These are phyloP conservation scores for Stemphylium lycopersici DNA, from an alignment of 2,329 filamentous ascomycete genomes.

Conservation along the genomic window DNA sequence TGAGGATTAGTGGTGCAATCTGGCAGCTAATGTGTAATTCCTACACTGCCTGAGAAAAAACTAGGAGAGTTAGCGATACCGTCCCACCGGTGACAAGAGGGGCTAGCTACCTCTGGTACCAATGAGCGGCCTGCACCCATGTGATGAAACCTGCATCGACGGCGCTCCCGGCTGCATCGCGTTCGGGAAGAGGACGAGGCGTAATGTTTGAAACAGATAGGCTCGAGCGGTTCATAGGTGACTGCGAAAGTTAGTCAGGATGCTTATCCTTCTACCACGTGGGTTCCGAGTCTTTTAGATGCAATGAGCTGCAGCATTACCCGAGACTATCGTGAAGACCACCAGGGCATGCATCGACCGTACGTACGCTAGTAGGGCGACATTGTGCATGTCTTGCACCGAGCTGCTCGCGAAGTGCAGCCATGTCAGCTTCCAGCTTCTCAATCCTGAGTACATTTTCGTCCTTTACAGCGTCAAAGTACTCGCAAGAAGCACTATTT, in stretches of 20 bases:
- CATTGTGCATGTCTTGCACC: neutral
- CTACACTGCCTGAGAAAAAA: slow-evolving; percentile 43
- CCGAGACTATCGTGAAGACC: neutral
- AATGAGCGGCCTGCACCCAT: slow-evolving; percentile 32
- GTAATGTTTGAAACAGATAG: neutral
- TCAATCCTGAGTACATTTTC: slow-evolving; percentile 32
- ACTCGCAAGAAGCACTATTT: slow-evolving; percentile 34
- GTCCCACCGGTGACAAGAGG: neutral
- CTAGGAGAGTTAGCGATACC: slow-evolving; percentile 15
- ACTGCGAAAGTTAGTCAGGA: slow-evolving; percentile 4
- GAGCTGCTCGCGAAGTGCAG: slow-evolving; percentile 18
- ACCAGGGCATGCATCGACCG: neutral
- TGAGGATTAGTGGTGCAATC: neutral
- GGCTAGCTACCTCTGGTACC: slow-evolving; percentile 31
- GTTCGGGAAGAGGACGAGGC: slow-evolving; percentile 6
- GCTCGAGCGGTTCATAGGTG: slow-evolving; percentile 1
- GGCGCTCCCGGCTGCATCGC: slow-evolving; percentile 20
- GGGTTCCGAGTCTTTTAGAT: neutral
- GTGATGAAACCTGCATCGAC: slow-evolving; percentile 34
- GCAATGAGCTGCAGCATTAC: neutral
- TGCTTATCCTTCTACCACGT: neutral
- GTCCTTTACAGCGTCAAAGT: slow-evolving; percentile 35
- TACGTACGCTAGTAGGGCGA: slow-evolving; percentile 6
- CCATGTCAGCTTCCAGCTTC: slow-evolving; percentile 35
- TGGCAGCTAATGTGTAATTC: neutral